Evolutionary conservation across 2,329 filamentous ascomycete genomes (phyloP), one percentile per base, ranked within the genome.

Genomic region (Fusarium pseudoanthophilum): DNA sequence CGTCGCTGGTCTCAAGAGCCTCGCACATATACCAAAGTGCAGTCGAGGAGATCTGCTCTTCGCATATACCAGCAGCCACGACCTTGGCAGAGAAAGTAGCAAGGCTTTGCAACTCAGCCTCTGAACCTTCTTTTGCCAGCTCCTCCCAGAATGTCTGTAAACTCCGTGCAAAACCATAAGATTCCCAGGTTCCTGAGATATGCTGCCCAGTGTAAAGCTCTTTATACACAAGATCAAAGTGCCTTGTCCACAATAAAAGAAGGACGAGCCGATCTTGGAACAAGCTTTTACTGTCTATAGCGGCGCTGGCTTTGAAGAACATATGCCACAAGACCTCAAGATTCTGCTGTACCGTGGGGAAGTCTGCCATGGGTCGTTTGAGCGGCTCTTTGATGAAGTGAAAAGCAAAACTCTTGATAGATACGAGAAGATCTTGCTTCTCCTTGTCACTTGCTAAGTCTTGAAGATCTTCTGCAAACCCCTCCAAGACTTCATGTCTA

Each of bases 261-360:
- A 32, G n/a, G 1, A 69, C 36, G 9, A 69, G 67, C 3, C 40
- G 56, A 30, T 59, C 58, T 16, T 69, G 64, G 26, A 69, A 69
- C 8, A 36, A 21, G 40, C 42, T 59, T 3, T n/a, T 24, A 4
- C 30, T 30, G 8, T 49, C 42, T 11, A 59, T 36, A 14, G 32
- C 56, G 5, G 32, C n/a, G 10, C 42, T 46, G 20, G 56, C 32
- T 30, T 59, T 49, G 32, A 49, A 7, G 42, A 59, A 49, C 42
- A 37, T 49, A 18, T 49, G 5, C 56, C 42, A 59, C 18, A 59
- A 26, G 20, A 49, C 40, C 5, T 59, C 42, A 21, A 59, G 56
- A n/a, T 46, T 46, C 20, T 37, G 3, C 15, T 48, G 24, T 16
- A 34, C 55, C 4, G 32, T 49, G 7, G 7, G 1, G 10, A 48